A percentile compares a stretch with the other conserved stretches of the same genome.
phyloP scores from a whole-genome alignment of 2,329 filamentous ascomycete genomes.

The Tolypocladium amazonense region DNA sequence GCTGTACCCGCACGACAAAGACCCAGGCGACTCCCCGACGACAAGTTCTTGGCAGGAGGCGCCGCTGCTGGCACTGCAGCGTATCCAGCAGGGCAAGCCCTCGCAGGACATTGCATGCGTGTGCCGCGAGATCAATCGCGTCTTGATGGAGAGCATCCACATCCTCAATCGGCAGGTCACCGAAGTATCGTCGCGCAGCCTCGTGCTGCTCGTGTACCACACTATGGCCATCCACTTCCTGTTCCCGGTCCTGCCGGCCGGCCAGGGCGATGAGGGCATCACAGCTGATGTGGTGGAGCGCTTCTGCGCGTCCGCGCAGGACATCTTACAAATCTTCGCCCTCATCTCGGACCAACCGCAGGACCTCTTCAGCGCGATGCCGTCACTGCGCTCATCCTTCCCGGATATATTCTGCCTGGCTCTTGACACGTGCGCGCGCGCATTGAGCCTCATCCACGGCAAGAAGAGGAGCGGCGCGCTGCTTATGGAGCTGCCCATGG shows the following conservation, averaged over 20 bases:
- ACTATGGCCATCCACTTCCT: constrained; percentile 22
- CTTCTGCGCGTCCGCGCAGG: constrained; percentile 17
- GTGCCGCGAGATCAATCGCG: constrained; percentile 17
- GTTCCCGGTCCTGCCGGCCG: constrained; percentile 13
- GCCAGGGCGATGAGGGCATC: constrained; percentile 9
- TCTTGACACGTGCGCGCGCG: constrained; percentile 19
- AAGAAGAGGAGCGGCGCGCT: constrained; percentile 7
- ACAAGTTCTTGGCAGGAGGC: constrained; percentile 12
- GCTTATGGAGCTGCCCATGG: constrained; percentile 10
- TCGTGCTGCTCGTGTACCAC: constrained; percentile 21
- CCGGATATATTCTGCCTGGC: constrained; percentile 17
- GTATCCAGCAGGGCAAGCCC: constrained; percentile 11
- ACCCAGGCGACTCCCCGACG: constrained; percentile 5
- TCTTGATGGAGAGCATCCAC: constrained; percentile 15
- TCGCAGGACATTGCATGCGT: constrained; percentile 9
- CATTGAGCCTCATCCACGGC: constrained; percentile 13
- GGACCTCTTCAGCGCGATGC: constrained; percentile 8
- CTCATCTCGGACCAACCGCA: constrained; percentile 9
- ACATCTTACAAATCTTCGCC: constrained; percentile 15
- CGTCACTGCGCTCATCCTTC: constrained; percentile 13
- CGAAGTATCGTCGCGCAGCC: constrained; percentile 11
- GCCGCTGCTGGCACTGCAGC: constrained; percentile 9
- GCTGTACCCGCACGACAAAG: constrained; percentile 11
- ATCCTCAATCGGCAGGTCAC: constrained; percentile 11
- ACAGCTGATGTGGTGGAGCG: constrained; percentile 14